Evolutionary conservation across 2,329 filamentous ascomycete species (phyloP).

Genomic region (Aquanectria penicillioides): DNA sequence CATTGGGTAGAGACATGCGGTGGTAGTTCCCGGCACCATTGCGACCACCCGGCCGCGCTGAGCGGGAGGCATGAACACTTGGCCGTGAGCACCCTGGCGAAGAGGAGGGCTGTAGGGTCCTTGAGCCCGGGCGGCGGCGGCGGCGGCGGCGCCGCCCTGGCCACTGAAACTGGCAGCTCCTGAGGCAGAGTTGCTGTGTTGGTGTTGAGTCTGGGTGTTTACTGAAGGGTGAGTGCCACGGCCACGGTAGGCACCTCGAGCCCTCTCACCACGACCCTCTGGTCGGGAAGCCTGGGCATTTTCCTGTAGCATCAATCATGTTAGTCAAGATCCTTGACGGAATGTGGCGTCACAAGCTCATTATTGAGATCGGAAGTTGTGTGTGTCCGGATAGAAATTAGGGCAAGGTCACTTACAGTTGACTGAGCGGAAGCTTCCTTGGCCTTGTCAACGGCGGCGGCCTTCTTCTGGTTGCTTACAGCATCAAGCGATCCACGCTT

Average conservation of each 20-base stretch:
- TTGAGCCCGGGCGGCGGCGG: conserved; percentile 46
- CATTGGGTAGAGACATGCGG: conserved; percentile 53
- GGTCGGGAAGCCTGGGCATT: conserved; percentile 42
- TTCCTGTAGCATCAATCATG: conserved; percentile 35
- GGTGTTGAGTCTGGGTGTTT: conserved; percentile 48
- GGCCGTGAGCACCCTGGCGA: conserved; percentile 51
- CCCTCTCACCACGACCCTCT: conserved; percentile 53
- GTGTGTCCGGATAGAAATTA: neutral
- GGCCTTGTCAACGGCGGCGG: conserved; percentile 49
- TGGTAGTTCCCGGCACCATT: conserved; percentile 48
- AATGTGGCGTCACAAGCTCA: neutral
- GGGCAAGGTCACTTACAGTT: conserved; percentile 49
- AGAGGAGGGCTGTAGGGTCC: conserved; percentile 57
- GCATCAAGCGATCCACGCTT: conserved; percentile 59
- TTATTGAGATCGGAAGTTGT: neutral
- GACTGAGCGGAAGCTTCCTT: conserved; percentile 51
- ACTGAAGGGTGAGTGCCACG: conserved; percentile 56
- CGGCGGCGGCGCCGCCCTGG: conserved; percentile 47
- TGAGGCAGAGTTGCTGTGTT: conserved; percentile 40
- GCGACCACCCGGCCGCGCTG: conserved; percentile 50
- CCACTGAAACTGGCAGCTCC: conserved; percentile 42
- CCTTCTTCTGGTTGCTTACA: conserved; percentile 55
- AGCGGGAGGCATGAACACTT: conserved; percentile 45
- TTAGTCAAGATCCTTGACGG: conserved; percentile 16
- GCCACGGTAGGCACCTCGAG: conserved; percentile 57